Conservation (phyloP, 179 eudicot species). For the Silene coronaria region DNA sequence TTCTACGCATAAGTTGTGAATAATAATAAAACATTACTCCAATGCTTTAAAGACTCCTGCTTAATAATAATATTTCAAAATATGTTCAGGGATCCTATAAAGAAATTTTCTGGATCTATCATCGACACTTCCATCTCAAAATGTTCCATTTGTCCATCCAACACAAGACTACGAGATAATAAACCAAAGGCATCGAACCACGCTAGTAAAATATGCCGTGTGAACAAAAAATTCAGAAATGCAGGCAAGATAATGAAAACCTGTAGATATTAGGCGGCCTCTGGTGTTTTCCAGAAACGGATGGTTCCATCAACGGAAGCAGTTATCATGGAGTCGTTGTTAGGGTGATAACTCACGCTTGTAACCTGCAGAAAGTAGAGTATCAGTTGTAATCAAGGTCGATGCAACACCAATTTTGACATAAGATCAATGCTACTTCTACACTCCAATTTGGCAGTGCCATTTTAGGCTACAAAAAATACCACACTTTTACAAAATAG, state of each 20-base stretch:
- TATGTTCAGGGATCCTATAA: too few relatives aligned
- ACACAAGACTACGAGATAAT: neutral
- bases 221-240: neutral
- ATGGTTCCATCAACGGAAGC: constrained; percentile 89
- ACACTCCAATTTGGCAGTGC: neutral
- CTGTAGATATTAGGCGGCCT: neutral
- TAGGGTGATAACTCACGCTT: constrained; percentile 95
- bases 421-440: neutral
- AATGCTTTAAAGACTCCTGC: too few relatives aligned
- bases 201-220: too few relatives aligned
- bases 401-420: neutral
- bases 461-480: too few relatives aligned
- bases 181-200: neutral
- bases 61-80: too few relatives aligned
- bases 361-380: constrained; percentile 54
- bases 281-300: constrained; percentile 75
- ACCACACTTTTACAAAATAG: too few relatives aligned
- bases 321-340: constrained; percentile 80
- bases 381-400: constrained; percentile 11
- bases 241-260: neutral
- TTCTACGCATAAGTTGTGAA: too few relatives aligned
- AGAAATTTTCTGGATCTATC: too few relatives aligned
- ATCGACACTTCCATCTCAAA: too few relatives aligned
- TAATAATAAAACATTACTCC: too few relatives aligned
- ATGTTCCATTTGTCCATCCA: neutral